Evolutionary conservation across 2,329 filamentous ascomycete species (phyloP).

Genomic region (Monosporascus sp.): DNA sequence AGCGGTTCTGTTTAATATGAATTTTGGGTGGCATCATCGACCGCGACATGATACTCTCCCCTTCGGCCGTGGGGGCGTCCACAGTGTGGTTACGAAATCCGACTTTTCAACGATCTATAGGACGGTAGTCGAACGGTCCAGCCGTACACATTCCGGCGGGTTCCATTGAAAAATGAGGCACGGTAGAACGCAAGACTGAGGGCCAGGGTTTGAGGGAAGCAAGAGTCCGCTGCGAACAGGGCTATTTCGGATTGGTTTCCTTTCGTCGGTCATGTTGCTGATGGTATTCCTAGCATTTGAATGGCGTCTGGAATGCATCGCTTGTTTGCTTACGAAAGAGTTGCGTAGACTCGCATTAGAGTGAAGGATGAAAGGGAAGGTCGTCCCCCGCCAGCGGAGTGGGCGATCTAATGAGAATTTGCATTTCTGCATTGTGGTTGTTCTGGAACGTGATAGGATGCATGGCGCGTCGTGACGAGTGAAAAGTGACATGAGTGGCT

Average conservation of each 20-base stretch:
- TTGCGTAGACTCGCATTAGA: neutral
- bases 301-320: neutral
- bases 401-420: neutral
- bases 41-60: neutral
- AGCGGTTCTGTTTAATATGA: neutral
- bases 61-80: neutral
- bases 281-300: neutral
- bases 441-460: neutral
- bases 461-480: neutral
- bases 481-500: neutral
- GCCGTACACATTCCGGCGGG: neutral
- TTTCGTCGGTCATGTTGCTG: neutral
- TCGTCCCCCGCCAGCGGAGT: neutral
- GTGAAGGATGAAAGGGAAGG: neutral
- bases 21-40: neutral
- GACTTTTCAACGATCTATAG: neutral
- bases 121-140: neutral
- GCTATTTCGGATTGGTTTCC: neutral
- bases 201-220: no score
- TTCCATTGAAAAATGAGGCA: neutral
- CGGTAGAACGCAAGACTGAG: neutral
- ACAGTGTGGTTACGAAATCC: neutral
- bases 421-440: neutral
- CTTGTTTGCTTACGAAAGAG: neutral
- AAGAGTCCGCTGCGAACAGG: no score